A percentile compares a stretch with the other conserved stretches of the same genome.
These are phyloP conservation scores for Irpex sp. DNA, from an alignment of 1,284 basidiomycete genomes.

Conservation along the genomic window DNA sequence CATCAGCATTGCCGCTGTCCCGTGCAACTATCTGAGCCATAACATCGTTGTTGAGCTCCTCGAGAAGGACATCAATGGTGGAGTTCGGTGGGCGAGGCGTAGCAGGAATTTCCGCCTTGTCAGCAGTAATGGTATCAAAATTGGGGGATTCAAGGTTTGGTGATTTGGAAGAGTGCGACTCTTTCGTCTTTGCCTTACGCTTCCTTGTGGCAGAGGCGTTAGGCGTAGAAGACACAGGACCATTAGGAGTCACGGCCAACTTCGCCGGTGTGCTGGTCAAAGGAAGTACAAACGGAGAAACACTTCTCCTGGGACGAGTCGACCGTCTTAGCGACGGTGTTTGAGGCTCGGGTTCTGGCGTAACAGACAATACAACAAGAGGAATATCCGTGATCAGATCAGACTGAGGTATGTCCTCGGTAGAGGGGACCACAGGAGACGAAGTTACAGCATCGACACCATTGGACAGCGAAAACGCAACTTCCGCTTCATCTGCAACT, in stretches of 20 bases:
- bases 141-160: neutral
- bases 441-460: neutral
- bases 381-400: neutral
- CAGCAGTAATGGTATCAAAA: neutral
- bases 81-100: neutral
- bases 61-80: neutral
- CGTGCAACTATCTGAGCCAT: neutral
- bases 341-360: neutral
- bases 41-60: neutral
- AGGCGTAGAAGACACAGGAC: neutral
- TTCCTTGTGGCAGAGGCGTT: neutral
- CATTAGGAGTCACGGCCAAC: slow-evolving; percentile 2
- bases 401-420: neutral
- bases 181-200: neutral
- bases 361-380: neutral
- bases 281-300: slow-evolving; percentile 13
- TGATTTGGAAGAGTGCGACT: neutral
- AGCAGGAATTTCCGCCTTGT: neutral
- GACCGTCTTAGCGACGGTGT: slow-evolving; percentile 15
- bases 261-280: slow-evolving; percentile 13
- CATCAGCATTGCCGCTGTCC: slow-evolving; percentile 1
- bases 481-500: slow-evolving; percentile 20
- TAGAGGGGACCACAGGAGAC: neutral
- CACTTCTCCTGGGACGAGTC: slow-evolving; percentile 14
- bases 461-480: slow-evolving; percentile 10